Percentiles rank a stretch among this genome's conserved stretches.
These are phyloP conservation scores for Asterionellopsis glacialis DNA, from an alignment of 108 stramenopile genomes.

Conservation along the genomic window DNA sequence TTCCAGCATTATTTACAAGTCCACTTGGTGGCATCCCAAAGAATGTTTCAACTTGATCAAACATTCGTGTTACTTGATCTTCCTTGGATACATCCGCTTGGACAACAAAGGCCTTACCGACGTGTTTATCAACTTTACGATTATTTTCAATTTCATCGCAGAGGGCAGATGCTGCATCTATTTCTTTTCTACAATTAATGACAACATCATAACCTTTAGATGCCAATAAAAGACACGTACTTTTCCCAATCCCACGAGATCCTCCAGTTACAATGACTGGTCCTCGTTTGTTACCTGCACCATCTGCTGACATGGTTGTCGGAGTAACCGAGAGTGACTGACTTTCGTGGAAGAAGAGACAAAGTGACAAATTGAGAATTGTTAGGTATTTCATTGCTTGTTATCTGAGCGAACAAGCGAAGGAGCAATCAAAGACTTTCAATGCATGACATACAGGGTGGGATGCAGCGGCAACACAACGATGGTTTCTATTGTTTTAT, in stretches of 20 bases:
- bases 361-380: no score
- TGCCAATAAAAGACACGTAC: slow-evolving; percentile 19
- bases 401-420: no score
- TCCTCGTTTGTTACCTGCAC: slow-evolving; percentile 2
- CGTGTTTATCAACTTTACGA: neutral
- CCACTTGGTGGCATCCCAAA: slow-evolving; percentile 13
- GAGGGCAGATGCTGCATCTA: slow-evolving; percentile 12
- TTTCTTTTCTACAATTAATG: slow-evolving; percentile 13
- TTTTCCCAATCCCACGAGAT: slow-evolving; percentile 19
- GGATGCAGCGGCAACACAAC: no score
- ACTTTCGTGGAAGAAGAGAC: no score
- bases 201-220: slow-evolving; percentile 16
- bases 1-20: slow-evolving; percentile 24
- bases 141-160: slow-evolving; percentile 8
- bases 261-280: slow-evolving; percentile 21
- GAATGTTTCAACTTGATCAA: slow-evolving; percentile 8
- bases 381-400: no score
- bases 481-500: no score
- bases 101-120: slow-evolving; percentile 12
- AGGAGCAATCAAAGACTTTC: no score
- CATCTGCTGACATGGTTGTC: neutral
- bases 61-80: slow-evolving; percentile 13
- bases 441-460: no score
- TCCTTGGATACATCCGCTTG: slow-evolving; percentile 20
- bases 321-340: neutral